Base-by-base conservation (phyloP, 495 filamentous ascomycete genomes). In the Lichina pygmaea region DNA sequence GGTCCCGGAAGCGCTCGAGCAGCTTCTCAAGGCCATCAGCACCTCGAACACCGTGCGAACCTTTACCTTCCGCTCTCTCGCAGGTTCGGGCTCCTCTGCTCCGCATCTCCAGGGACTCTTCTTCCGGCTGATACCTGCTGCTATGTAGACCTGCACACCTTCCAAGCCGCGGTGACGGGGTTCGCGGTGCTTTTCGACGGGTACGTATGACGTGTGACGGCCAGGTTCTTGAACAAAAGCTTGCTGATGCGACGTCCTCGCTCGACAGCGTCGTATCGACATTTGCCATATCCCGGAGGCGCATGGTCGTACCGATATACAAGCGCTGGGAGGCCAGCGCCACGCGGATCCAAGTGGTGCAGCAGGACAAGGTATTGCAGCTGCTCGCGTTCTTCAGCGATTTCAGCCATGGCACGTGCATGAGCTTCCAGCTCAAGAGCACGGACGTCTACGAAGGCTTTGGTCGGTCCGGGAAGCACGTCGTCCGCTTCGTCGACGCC, bases 221-320 rank as follows among this genome's bases (percentile, higher is more conserved):
- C 24, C 4, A 24, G 4, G 4, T 2, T 24, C 24, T 24, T 24
- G 24, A 24, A 24, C 24, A 4, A 24, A 24, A 24, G 24, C 24
- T 24, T 24, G 24, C 24, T 24, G 24, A 24, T 24, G 24, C 24
- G 24, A 24, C 4, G 24, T 24, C 24, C 10, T 52, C 6, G 43
- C 38, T 12, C 41, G 32, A 50, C 44, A 66, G 75, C 34, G 58
- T 77, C 40, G 82, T 78, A 8, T 62, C 70, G 0, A 74, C 68
- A 5, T 83, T 91, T 52, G 70, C 75, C 48, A 89, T 92, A 46
- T 75, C 82, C 3, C 79, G 82, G n/a, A 71, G 81, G 40, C 71
- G 80, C 48, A 82, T 78, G 70, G 77, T 89, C 17, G 79, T 86
- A n/a, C 81, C 81, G 0, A 81, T 86, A 43, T 74, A 85, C 59